Conservation (phyloP, 2,329 filamentous ascomycete species). For the Trichoderma hamatum region DNA sequence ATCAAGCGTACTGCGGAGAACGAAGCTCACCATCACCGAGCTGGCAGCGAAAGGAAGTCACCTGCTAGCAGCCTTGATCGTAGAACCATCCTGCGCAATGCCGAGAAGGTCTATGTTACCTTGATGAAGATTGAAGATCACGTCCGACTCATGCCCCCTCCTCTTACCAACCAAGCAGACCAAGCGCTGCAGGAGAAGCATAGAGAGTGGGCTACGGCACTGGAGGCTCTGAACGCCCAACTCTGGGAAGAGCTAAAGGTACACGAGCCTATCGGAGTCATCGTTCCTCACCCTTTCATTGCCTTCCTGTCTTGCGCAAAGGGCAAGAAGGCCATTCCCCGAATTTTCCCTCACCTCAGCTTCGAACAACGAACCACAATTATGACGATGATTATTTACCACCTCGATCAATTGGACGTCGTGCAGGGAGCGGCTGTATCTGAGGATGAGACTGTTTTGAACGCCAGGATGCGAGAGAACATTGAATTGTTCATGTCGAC, state of each 20-base stretch:
- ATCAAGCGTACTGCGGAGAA: conserved; percentile 81
- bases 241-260: conserved; percentile 90
- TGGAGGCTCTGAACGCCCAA: conserved; percentile 72
- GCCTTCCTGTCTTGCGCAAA: conserved; percentile 92
- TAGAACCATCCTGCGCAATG: conserved; percentile 81
- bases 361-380: conserved; percentile 93
- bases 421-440: conserved; percentile 77
- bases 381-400: conserved; percentile 91
- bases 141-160: conserved; percentile 73
- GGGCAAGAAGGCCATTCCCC: conserved; percentile 93
- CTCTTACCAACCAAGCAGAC: conserved; percentile 59
- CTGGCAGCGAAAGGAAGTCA: conserved; percentile 51
- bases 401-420: conserved; percentile 90
- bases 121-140: conserved; percentile 96
- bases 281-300: conserved; percentile 88
- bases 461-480: conserved; percentile 80
- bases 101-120: conserved; percentile 84
- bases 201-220: conserved; percentile 67
- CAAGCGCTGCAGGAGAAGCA: conserved; percentile 72
- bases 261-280: conserved; percentile 82
- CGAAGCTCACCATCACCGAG: conserved; percentile 57
- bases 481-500: conserved; percentile 87
- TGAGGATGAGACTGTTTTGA: conserved; percentile 71
- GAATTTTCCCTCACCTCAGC: conserved; percentile 90
- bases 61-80: conserved; percentile 65